Base-by-base conservation (phyloP, 2,329 filamentous ascomycete genomes). In the Neonectria faginata region DNA sequence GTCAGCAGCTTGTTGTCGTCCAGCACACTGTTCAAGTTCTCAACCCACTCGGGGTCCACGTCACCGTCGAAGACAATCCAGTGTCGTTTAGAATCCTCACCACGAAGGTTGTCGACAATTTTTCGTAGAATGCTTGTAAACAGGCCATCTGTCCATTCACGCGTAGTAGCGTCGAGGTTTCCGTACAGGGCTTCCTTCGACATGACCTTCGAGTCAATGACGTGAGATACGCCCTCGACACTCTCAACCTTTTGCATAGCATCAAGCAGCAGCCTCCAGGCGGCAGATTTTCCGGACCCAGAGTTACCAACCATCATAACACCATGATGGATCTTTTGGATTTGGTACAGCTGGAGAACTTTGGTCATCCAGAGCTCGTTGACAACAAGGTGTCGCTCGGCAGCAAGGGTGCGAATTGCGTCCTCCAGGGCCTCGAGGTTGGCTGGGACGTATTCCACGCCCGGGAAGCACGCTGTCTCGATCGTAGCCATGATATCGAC, bases 271-370 rank as follows among this genome's bases (percentile, higher is more conserved):
- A 97, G 89, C 75, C 92, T 94, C 96, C 97, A 99, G 5, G 96
- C 92, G 2, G 92, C 90, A 44, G 96, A 97, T 82, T 99, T 99
- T 76, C 97, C 97, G 50, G 95, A 92, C n/a, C 97, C 96, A 31
- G 97, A 97, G 75, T 93, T 94, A 67, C 96, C 96, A 10, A 99
- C 96, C 96, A 99, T 98, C 97, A 99, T 99, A 29, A 99, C 96
- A 91, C 96, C 96, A 73, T 99, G 96, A 75, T 99, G 96, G 63
- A 99, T 94, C 70, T 91, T 92, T 79, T 98, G 96, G 67, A 99
- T 99, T 79, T 99, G 96, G 78, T 97, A 98, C 2, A 99, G 87
- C 78, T 99, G 96, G 9, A 99, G 85, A 36, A 97, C 90, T 82
- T 99, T 99, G 62, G 93, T 96, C 88, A 98, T 94, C 97, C 97